These are phyloP conservation scores for Aspergillus bertholletiae DNA, from an alignment of 495 filamentous ascomycete species.

Conservation along the genomic window DNA sequence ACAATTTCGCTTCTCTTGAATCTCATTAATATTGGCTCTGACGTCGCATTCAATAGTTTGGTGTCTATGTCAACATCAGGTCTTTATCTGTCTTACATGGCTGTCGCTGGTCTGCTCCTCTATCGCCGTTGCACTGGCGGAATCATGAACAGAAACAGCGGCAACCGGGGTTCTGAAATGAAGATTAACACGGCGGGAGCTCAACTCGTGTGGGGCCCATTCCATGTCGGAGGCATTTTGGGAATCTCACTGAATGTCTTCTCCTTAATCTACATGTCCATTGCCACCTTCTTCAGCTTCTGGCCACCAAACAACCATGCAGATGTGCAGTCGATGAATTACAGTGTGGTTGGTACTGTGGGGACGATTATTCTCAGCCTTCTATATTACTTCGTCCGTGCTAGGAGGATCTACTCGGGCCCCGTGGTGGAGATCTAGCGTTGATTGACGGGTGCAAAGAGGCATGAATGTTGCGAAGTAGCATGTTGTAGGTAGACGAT, in stretches of 20 bases:
- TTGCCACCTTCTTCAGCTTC: conserved; percentile 50
- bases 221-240: conserved; percentile 26
- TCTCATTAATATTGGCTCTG: conserved; percentile 44
- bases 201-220: conserved; percentile 37
- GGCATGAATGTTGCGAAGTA: too few relatives aligned
- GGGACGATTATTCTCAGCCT: conserved; percentile 40
- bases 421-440: conserved; percentile 45
- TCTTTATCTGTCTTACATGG: conserved; percentile 43
- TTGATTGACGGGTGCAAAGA: too few relatives aligned
- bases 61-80: conserved; percentile 40
- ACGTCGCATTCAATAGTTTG: conserved; percentile 44
- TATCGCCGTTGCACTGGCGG: conserved; percentile 38
- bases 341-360: conserved; percentile 40
- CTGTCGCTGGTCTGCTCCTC: conserved; percentile 42
- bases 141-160: conserved; percentile 23
- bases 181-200: conserved; percentile 26
- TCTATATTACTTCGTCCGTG: conserved; percentile 42
- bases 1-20: conserved; percentile 33
- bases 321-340: conserved; percentile 40
- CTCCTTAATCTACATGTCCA: conserved; percentile 41
- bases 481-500: too few relatives aligned
- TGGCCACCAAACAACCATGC: conserved; percentile 39
- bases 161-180: conserved; percentile 10
- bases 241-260: conserved; percentile 26
- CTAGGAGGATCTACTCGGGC: conserved; percentile 38